phyloP scores from a whole-genome alignment of 331 rosid genomes.

The Pyrus hybrid region DNA sequence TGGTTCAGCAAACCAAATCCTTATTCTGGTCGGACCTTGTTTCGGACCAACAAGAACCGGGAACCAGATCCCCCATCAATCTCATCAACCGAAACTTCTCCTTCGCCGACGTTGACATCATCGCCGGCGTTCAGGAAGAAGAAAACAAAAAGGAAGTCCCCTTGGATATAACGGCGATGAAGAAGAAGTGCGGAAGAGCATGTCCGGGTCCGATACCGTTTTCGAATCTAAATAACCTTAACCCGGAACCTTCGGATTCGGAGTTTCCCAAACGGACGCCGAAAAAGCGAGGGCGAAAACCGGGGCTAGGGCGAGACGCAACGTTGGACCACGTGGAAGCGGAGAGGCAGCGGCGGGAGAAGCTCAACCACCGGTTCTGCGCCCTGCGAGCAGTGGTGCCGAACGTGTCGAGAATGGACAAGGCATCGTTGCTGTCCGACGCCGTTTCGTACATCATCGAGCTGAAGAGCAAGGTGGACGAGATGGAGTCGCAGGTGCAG shows the following conservation, averaged over 20 bases:
- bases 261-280: conserved; percentile 30
- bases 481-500: conserved; percentile 34
- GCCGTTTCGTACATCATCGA: conserved; percentile 78
- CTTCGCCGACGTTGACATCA: conserved; percentile 47
- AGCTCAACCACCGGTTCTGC: conserved; percentile 75
- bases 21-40: conserved; percentile 32
- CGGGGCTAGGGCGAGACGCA: conserved; percentile 35
- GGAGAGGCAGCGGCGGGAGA: conserved; percentile 84
- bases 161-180: neutral
- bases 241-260: conserved; percentile 50
- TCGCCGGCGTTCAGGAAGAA: conserved; percentile 28
- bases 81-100: conserved; percentile 33
- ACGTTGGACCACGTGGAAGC: conserved; percentile 83
- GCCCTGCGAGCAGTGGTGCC: conserved; percentile 79
- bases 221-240: neutral
- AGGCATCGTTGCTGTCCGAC: conserved; percentile 70
- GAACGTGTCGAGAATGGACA: conserved; percentile 86
- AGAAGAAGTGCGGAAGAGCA: neutral
- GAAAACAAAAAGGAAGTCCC: neutral
- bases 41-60: conserved; percentile 1
- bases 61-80: conserved; percentile 4
- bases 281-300: conserved; percentile 71
- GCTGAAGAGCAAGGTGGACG: conserved; percentile 53
- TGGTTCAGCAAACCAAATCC: conserved; percentile 47
- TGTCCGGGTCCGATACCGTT: neutral